A percentile compares a stretch with the other conserved stretches of the same genome.
Evolutionary conservation across 192 early-diverging fungal species (phyloP).

Genomic region (Dimargaris verticillata): DNA sequence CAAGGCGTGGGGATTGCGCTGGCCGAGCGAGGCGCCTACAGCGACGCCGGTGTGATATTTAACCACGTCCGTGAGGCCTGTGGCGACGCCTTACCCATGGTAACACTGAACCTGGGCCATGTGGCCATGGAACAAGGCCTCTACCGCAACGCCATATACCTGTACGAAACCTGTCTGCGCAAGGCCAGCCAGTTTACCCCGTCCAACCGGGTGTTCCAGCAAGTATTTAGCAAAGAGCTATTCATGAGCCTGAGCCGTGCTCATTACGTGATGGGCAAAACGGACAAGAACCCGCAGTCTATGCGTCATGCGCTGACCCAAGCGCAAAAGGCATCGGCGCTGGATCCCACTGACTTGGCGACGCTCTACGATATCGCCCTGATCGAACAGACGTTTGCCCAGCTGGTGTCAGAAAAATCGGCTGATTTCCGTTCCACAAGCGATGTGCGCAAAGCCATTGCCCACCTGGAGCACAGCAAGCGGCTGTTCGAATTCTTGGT

Average conservation of each 20-base stretch:
- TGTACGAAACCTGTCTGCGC: slow-evolving; percentile 48
- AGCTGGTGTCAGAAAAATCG: slow-evolving; percentile 55
- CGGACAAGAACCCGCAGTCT: slow-evolving; percentile 36
- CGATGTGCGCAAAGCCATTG: slow-evolving; percentile 37
- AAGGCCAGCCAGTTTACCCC: slow-evolving; percentile 15
- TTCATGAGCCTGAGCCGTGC: slow-evolving; percentile 23
- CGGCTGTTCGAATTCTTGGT: slow-evolving; percentile 20
- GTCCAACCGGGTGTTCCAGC: slow-evolving; percentile 11
- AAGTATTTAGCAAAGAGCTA: slow-evolving; percentile 16
- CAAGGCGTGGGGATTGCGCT: slow-evolving; percentile 74
- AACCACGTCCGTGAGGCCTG: slow-evolving; percentile 41
- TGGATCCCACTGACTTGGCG: slow-evolving; percentile 36
- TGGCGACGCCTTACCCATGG: slow-evolving; percentile 27
- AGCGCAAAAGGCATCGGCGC: slow-evolving; percentile 27
- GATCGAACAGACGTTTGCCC: slow-evolving; percentile 68
- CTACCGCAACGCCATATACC: slow-evolving; percentile 46
- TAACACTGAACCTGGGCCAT: slow-evolving; percentile 61
- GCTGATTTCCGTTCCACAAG: slow-evolving; percentile 38
- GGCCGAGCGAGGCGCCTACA: slow-evolving; percentile 44
- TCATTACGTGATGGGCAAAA: slow-evolving; percentile 39
- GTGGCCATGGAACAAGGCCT: slow-evolving; percentile 54
- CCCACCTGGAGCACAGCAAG: slow-evolving; percentile 33
- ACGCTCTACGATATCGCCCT: slow-evolving; percentile 57
- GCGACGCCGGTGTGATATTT: slow-evolving; percentile 49
- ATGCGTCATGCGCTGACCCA: slow-evolving; percentile 39